Base-by-base conservation (phyloP, 1,284 basidiomycete genomes). In the Tilletia setariae region DNA sequence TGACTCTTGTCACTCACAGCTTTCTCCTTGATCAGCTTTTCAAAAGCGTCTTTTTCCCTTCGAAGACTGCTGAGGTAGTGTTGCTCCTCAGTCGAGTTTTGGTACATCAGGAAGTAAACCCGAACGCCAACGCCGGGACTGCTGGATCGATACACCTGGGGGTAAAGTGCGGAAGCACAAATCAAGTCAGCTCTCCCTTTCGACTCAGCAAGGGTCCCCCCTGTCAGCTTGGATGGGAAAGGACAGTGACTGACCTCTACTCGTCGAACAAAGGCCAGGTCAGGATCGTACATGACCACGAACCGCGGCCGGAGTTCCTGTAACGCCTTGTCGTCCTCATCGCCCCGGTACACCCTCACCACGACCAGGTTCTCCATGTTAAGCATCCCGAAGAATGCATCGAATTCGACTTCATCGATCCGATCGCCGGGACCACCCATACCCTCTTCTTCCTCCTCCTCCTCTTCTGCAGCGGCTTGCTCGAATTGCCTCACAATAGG, bases 101-200 rank as follows among this genome's bases (percentile, higher is more conserved):
- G 88, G 83, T 98, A 98, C 21, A 93, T 86, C 89, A 98, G 90
- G 82, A 98, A 94, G 82, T 98, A 99, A 2, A 97, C 91, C n/a
- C 94, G 87, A 0, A 98, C 88, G 0, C 87, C 89, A 2, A 94
- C 84, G 90, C 90, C 89, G 87, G 73, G 89, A 90, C 77, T 90
- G 88, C 83, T 94, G 94, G 4, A 93, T 89, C 93, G 94, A 74
- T 32, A 79, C 21, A 47, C 43, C 65, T 64, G 32, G 25, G 61
- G 30, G 32, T 19, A 13, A 40, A 25, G 42, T 30, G 19, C 7
- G 40, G 21, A 30, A 3, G 21, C 43, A 19, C 51, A 2, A 16
- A 46, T 11, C 32, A 11, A 11, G 35, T 51, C 68, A 15, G 30
- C 9, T 15, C 1, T n/a, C 1, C 32, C 21, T n/a, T 43, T 16